Conservation (phyloP, 805 yeast species). For the Phaffomyces opuntiae region DNA sequence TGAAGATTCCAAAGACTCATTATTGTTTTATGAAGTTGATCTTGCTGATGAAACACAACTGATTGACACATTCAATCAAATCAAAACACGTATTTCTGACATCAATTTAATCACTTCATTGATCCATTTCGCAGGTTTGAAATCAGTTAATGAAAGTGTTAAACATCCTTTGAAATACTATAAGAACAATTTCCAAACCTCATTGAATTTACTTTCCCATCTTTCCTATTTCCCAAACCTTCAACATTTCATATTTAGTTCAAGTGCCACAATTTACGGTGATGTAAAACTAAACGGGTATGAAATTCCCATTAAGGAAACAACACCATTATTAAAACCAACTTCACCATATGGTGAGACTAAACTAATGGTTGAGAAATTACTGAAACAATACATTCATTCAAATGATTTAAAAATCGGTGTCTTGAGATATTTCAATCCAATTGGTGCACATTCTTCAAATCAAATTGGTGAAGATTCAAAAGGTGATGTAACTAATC, state of each 20-base stretch:
- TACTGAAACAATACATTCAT: slow-evolving; percentile 31
- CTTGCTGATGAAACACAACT: slow-evolving; percentile 42
- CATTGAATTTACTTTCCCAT: slow-evolving; percentile 37
- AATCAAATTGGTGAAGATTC: slow-evolving; percentile 81
- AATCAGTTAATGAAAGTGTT: slow-evolving; percentile 77
- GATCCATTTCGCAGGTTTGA: slow-evolving; percentile 75
- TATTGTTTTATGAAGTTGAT: slow-evolving; percentile 39
- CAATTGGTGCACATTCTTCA: slow-evolving; percentile 81
- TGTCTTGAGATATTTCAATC: slow-evolving; percentile 71
- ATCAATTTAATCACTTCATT: slow-evolving; percentile 39
- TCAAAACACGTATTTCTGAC: slow-evolving; percentile 12
- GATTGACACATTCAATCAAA: slow-evolving; percentile 36
- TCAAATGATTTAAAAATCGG: slow-evolving; percentile 44
- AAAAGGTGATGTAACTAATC: slow-evolving; percentile 66
- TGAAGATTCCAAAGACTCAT: background rate
- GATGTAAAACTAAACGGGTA: slow-evolving; percentile 66
- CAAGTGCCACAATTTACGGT: slow-evolving; percentile 81
- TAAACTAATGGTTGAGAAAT: slow-evolving; percentile 57
- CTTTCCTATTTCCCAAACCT: slow-evolving; percentile 21
- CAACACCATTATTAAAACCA: slow-evolving; percentile 60
- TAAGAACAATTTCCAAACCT: slow-evolving; percentile 60
- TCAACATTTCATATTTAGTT: slow-evolving; percentile 57
- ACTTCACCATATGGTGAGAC: slow-evolving; percentile 76
- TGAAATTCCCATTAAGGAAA: slow-evolving; percentile 75
- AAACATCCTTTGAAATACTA: slow-evolving; percentile 61